Percentiles rank a stretch among this genome's conserved stretches.
phyloP scores from a whole-genome alignment of 352 stramenopile species.

The Phytophthora meadii region DNA sequence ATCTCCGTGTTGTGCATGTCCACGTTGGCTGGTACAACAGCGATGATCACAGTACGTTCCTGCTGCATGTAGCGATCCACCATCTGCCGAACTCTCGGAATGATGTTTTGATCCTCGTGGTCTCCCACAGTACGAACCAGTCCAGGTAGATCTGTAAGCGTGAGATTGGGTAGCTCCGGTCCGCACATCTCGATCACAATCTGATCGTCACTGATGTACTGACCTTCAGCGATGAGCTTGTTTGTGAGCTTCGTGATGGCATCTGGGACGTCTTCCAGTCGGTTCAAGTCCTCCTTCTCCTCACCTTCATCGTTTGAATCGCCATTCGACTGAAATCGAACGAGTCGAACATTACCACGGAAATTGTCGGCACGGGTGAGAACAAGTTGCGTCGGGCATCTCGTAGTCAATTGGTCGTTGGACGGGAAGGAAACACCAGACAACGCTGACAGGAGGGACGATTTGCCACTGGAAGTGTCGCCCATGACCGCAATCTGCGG shows the following conservation, averaged over 20 bases:
- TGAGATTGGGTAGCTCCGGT: slow-evolving; percentile 75
- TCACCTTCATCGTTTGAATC: slow-evolving; percentile 20
- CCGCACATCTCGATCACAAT: slow-evolving; percentile 79
- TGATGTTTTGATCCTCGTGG: slow-evolving; percentile 72
- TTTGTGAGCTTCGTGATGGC: slow-evolving; percentile 41
- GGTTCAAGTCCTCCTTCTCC: slow-evolving; percentile 18
- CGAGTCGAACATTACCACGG: slow-evolving; percentile 63
- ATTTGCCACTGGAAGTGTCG: slow-evolving; percentile 91
- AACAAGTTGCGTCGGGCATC: slow-evolving; percentile 81
- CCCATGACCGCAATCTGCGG: slow-evolving; percentile 93
- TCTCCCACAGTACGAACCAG: slow-evolving; percentile 75
- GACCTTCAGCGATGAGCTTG: slow-evolving; percentile 74
- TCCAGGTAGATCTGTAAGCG: slow-evolving; percentile 82
- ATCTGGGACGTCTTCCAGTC: slow-evolving; percentile 32
- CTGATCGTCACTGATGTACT: slow-evolving; percentile 77
- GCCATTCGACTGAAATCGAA: slow-evolving; percentile 50
- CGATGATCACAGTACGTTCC: slow-evolving; percentile 85
- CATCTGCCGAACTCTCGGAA: slow-evolving; percentile 69
- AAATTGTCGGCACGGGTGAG: slow-evolving; percentile 53
- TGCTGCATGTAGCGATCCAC: slow-evolving; percentile 80
- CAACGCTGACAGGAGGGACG: slow-evolving; percentile 85
- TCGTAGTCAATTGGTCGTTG: slow-evolving; percentile 78
- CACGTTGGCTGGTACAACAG: slow-evolving; percentile 84
- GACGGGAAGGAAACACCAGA: slow-evolving; percentile 85
- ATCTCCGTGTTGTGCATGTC: slow-evolving; percentile 91